Conservation (phyloP, 257 asterid species). For the Jacaranda copaia region DNA sequence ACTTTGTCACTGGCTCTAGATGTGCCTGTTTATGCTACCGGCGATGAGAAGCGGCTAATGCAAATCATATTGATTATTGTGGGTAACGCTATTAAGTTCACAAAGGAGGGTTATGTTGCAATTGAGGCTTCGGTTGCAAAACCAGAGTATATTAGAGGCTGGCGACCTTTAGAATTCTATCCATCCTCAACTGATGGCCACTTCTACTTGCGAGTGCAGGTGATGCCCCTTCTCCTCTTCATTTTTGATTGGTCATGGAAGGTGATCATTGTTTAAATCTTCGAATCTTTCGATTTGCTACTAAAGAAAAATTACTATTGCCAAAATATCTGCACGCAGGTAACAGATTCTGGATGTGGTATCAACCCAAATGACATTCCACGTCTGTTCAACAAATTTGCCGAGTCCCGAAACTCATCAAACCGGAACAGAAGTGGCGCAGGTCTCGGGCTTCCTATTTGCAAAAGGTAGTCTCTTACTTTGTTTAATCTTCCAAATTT, state of each 20-base stretch:
- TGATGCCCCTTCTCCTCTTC: slow-evolving; percentile 21
- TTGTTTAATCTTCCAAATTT: background rate
- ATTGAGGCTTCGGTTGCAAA: slow-evolving; percentile 65
- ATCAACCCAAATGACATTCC: slow-evolving; percentile 63
- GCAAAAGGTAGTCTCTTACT: slow-evolving; percentile 56
- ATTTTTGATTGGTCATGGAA: background rate
- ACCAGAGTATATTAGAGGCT: slow-evolving; percentile 59
- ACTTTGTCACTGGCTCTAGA: slow-evolving; percentile 58
- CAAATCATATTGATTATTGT: slow-evolving; percentile 60
- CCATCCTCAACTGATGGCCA: slow-evolving; percentile 55
- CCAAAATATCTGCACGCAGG: slow-evolving; percentile 40
- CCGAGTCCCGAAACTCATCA: slow-evolving; percentile 44
- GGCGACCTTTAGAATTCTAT: slow-evolving; percentile 51
- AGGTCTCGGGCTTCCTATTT: slow-evolving; percentile 79
- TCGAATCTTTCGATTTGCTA: background rate
- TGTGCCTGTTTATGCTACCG: slow-evolving; percentile 60
- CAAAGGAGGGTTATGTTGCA: slow-evolving; percentile 63
- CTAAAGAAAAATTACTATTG: background rate
- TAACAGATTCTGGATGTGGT: slow-evolving; percentile 76
- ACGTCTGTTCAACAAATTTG: slow-evolving; percentile 62
- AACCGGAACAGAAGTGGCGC: slow-evolving; percentile 47
- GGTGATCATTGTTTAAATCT: background rate
- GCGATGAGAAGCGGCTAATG: slow-evolving; percentile 73
- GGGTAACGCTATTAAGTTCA: slow-evolving; percentile 80
- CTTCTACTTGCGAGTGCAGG: slow-evolving; percentile 75